These are phyloP conservation scores for Penicillium herquei DNA, from an alignment of 495 filamentous ascomycete genomes.

Conservation along the genomic window DNA sequence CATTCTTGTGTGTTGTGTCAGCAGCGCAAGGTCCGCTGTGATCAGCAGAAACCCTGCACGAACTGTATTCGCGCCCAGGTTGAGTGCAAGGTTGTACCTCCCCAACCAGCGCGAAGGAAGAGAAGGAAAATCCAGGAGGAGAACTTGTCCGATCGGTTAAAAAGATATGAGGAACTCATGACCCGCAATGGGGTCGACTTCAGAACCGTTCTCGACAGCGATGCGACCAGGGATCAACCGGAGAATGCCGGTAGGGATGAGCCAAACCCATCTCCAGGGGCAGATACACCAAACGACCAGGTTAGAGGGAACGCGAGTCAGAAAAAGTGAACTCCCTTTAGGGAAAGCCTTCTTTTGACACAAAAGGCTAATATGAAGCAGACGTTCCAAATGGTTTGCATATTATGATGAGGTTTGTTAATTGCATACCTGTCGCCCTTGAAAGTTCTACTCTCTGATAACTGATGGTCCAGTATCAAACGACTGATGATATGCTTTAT, in stretches of 20 bases:
- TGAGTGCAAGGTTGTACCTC: slow-evolving; percentile 24
- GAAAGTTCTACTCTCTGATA: neutral
- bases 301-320: no score
- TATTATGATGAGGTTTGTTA: slow-evolving; percentile 14
- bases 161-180: slow-evolving; percentile 28
- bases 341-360: no score
- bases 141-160: slow-evolving; percentile 21
- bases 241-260: neutral
- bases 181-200: slow-evolving; percentile 28
- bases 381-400: slow-evolving; percentile 15
- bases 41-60: slow-evolving; percentile 31
- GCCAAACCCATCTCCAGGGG: neutral
- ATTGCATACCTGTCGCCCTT: neutral
- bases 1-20: slow-evolving; percentile 28
- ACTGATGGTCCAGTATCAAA: slow-evolving; percentile 5
- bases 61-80: slow-evolving; percentile 28
- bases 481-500: slow-evolving; percentile 27
- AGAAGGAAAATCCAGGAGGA: slow-evolving; percentile 19
- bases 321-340: no score
- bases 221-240: neutral
- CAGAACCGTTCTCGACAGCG: slow-evolving; percentile 5
- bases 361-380: neutral
- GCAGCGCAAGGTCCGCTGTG: slow-evolving; percentile 38
- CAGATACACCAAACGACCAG: neutral
- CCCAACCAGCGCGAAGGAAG: slow-evolving; percentile 21